These are phyloP conservation scores for Geoglossum cookeanum DNA, from an alignment of 2,329 filamentous ascomycete species.

Conservation along the genomic window DNA sequence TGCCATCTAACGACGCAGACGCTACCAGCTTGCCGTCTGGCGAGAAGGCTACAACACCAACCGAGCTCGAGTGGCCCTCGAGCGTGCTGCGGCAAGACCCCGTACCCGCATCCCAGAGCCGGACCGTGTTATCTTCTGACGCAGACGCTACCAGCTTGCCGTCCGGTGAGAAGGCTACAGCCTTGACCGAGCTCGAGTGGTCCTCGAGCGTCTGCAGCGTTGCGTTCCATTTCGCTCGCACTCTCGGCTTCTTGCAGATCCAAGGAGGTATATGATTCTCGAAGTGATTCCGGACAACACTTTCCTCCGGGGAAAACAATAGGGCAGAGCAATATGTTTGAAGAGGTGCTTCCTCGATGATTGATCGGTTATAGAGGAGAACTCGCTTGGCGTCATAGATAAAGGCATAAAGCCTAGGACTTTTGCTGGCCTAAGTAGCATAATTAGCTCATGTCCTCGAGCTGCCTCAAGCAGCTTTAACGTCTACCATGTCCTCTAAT, in stretches of 20 bases:
- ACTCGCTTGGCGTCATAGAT: constrained; percentile 15
- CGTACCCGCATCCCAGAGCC: constrained; percentile 3
- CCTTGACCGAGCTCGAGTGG: background rate
- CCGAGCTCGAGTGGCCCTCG: no score
- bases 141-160: background rate
- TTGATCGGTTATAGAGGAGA: constrained; percentile 11
- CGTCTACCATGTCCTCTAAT: no score
- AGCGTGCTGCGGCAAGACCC: no score
- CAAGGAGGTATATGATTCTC: constrained; percentile 4
- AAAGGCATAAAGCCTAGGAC: constrained; percentile 2
- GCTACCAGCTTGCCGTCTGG: no score
- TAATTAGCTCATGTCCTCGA: no score
- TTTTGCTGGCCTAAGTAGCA: background rate
- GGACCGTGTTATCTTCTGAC: background rate
- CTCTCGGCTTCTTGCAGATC: background rate
- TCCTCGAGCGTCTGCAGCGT: background rate
- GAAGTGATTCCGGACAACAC: constrained; percentile 9
- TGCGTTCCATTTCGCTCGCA: constrained; percentile 9
- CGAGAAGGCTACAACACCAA: no score
- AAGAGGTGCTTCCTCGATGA: constrained; percentile 15
- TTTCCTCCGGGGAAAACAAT: constrained; percentile 16
- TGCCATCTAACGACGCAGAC: no score
- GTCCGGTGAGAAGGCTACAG: background rate
- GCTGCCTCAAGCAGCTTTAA: no score
- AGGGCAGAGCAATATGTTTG: constrained; percentile 19